These are phyloP conservation scores for Coffea eugenioides DNA, from an alignment of 257 asterid genomes.

Conservation along the genomic window DNA sequence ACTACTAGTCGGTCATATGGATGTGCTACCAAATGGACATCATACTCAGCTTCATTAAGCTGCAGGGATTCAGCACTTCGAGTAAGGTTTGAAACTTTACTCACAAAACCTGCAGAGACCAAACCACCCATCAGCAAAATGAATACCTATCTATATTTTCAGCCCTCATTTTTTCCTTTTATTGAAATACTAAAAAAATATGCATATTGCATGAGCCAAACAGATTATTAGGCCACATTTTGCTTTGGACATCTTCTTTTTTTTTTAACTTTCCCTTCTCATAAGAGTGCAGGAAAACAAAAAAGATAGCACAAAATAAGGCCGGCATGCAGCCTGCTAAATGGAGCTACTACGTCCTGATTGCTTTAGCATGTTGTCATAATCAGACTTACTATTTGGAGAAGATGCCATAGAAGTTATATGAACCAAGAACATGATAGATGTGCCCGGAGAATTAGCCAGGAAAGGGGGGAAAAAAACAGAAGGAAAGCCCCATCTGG, in stretches of 20 bases:
- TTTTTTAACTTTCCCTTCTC: background rate
- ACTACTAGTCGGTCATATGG: conserved; percentile 70
- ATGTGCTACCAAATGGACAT: conserved; percentile 42
- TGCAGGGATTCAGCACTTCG: conserved; percentile 7
- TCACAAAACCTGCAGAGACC: conserved; percentile 19
- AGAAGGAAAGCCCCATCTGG: background rate
- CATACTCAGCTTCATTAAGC: conserved; percentile 37
- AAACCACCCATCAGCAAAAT: background rate
- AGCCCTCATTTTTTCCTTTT: background rate
- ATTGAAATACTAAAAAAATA: background rate
- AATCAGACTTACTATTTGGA: no score
- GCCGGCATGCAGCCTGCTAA: background rate
- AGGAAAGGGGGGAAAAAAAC: no score
- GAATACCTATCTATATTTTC: background rate
- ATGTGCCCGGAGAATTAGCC: background rate
- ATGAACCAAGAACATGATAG: no score
- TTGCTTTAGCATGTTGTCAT: no score
- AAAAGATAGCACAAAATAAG: background rate
- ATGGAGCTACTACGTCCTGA: no score
- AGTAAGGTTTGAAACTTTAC: conserved; percentile 2
- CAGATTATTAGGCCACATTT: background rate
- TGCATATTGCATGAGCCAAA: background rate
- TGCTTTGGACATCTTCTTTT: background rate
- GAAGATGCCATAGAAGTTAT: no score
- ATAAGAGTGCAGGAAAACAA: background rate